Evolutionary conservation across 2,329 filamentous ascomycete species (phyloP).

Genomic region (Knufia fluminis): DNA sequence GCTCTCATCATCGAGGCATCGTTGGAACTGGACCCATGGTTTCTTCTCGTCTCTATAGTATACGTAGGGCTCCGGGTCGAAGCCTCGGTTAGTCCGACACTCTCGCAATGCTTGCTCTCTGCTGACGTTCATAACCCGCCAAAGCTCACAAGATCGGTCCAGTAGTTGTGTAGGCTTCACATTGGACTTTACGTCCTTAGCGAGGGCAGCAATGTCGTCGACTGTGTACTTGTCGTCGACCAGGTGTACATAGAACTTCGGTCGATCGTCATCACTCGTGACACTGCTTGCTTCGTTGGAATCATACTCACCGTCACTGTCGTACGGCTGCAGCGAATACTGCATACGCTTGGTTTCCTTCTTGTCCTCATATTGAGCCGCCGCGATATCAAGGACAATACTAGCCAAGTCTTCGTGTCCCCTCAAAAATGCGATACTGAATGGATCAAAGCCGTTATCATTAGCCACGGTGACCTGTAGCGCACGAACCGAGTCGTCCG

Average conservation of each 20-base stretch:
- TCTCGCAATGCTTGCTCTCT: slow-evolving; percentile 6
- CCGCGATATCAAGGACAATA: slow-evolving; percentile 59
- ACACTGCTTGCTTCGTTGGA: slow-evolving; percentile 22
- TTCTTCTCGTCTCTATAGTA: slow-evolving; percentile 8
- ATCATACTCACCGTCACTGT: slow-evolving; percentile 25
- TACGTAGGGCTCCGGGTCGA: slow-evolving; percentile 6
- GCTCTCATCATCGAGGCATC: slow-evolving; percentile 5
- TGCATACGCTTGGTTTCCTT: slow-evolving; percentile 36
- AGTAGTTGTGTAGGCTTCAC: slow-evolving; percentile 49
- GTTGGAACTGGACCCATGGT: slow-evolving; percentile 19
- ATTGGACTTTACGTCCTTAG: slow-evolving; percentile 58
- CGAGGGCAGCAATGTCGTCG: slow-evolving; percentile 63
- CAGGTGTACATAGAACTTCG: slow-evolving; percentile 39
- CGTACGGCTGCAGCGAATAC: slow-evolving; percentile 29
- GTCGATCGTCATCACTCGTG: slow-evolving; percentile 30
- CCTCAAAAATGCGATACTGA: slow-evolving; percentile 58
- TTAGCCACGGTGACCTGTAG: slow-evolving; percentile 57
- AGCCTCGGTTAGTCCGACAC: neutral
- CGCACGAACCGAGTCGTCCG: slow-evolving; percentile 51
- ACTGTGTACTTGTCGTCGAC: slow-evolving; percentile 63
- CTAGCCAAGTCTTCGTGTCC: slow-evolving; percentile 57
- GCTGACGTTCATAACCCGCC: slow-evolving; percentile 23
- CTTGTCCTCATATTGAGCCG: slow-evolving; percentile 57
- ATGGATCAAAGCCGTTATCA: slow-evolving; percentile 45
- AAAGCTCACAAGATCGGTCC: slow-evolving; percentile 29